Conservation (phyloP, 208 protist genomes). For the Wallacemonas rigidus region DNA sequence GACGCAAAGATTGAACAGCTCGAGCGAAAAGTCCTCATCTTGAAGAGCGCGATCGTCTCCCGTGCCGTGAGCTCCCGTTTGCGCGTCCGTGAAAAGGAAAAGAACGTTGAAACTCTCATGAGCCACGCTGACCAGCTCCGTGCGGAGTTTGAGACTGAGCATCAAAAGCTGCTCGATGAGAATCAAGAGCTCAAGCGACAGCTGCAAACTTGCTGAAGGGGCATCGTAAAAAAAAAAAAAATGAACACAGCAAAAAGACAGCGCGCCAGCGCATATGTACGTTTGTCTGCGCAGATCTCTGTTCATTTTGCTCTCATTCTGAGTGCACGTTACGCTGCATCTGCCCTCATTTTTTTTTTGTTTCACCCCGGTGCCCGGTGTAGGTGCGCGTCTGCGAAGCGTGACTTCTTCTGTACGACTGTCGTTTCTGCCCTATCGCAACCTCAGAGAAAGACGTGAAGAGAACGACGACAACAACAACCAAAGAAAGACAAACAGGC, state of each 20-base stretch:
- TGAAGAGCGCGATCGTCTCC: conserved; percentile 73
- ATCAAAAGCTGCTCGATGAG: conserved; percentile 46
- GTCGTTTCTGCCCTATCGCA: too few relatives aligned
- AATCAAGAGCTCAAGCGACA: conserved; percentile 43
- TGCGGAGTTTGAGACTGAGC: conserved; percentile 60
- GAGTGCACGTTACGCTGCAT: too few relatives aligned
- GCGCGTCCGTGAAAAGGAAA: conserved; percentile 60
- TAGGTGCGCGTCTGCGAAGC: too few relatives aligned
- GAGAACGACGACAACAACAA: too few relatives aligned
- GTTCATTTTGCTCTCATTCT: too few relatives aligned
- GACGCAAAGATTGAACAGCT: conserved; percentile 79
- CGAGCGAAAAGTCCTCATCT: conserved; percentile 66
- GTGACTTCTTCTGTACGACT: too few relatives aligned
- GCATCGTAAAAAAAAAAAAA: neutral
- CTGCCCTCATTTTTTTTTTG: too few relatives aligned
- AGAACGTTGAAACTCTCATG: conserved; percentile 52
- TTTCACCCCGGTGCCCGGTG: too few relatives aligned
- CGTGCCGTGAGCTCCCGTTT: conserved; percentile 56
- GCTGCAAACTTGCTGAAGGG: conserved; percentile 7
- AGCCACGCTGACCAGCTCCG: conserved; percentile 49
- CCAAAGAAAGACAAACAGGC: too few relatives aligned
- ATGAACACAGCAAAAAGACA: neutral
- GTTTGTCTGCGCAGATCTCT: too few relatives aligned
- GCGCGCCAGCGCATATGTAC: too few relatives aligned
- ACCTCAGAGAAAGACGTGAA: too few relatives aligned